These are phyloP conservation scores for Citrus mangshanensis DNA, from an alignment of 345 rosid genomes.

Conservation along the genomic window DNA sequence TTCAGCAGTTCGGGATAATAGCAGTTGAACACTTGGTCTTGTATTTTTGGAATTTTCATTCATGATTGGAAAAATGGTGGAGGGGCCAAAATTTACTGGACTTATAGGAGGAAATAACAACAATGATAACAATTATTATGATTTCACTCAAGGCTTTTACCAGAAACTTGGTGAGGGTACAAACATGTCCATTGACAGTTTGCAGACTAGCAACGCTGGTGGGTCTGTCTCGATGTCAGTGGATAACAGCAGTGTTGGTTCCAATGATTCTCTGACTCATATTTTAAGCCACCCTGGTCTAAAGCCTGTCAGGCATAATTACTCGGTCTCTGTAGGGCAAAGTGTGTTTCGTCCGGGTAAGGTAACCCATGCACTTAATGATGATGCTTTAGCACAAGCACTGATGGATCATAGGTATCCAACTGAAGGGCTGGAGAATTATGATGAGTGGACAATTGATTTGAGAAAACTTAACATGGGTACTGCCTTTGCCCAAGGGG, in stretches of 20 bases:
- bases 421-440: constrained; percentile 47
- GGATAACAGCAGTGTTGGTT: constrained; percentile 68
- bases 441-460: constrained; percentile 66
- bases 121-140: constrained; percentile 46
- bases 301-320: constrained; percentile 41
- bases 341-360: constrained; percentile 57
- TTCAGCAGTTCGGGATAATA: constrained; percentile 14
- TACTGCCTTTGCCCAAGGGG: constrained; percentile 73
- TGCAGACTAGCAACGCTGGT: constrained; percentile 56
- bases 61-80: constrained; percentile 54
- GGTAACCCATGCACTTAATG: constrained; percentile 50
- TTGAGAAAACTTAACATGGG: constrained; percentile 64
- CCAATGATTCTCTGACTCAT: constrained; percentile 65
- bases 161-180: constrained; percentile 65
- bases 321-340: constrained; percentile 47
- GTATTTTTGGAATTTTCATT: constrained; percentile 18
- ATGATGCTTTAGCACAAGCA: constrained; percentile 59
- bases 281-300: constrained; percentile 61
- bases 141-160: constrained; percentile 53
- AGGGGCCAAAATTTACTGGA: constrained; percentile 50
- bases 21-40: constrained; percentile 10
- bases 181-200: constrained; percentile 64
- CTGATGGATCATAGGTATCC: constrained; percentile 55
- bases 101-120: constrained; percentile 46
- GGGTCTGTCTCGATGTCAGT: constrained; percentile 65